phyloP scores from a whole-genome alignment of 2,329 filamentous ascomycete genomes.

The Fusarium torulosum region DNA sequence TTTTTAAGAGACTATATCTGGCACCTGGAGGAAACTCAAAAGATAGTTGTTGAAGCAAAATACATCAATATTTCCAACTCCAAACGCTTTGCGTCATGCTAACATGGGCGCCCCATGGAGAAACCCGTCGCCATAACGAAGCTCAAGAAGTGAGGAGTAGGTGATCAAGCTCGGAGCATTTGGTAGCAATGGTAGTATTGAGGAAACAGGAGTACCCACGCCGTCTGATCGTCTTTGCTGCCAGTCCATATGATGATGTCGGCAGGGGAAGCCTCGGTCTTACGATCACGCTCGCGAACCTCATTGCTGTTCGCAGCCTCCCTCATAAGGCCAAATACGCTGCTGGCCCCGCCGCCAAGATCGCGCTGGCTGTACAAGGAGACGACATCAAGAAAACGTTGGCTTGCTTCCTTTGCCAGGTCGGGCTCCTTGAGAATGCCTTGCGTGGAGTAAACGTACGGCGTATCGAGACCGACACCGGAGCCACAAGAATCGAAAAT shows the following conservation, averaged over 20 bases:
- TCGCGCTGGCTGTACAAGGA: conserved; percentile 77
- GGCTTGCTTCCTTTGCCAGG: conserved; percentile 74
- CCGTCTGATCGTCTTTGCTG: conserved; percentile 96
- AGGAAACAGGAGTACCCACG: conserved; percentile 68
- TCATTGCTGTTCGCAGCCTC: conserved; percentile 86
- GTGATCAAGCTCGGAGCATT: conserved; percentile 31
- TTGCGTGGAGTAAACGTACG: conserved; percentile 77
- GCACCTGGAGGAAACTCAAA: conserved; percentile 56
- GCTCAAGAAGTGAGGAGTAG: conserved; percentile 12
- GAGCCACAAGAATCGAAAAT: conserved; percentile 77
- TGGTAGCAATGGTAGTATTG: conserved; percentile 33
- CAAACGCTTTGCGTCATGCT: conserved; percentile 41
- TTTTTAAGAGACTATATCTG: conserved; percentile 49
- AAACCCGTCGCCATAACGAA: conserved; percentile 23
- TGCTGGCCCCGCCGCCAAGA: conserved; percentile 82
- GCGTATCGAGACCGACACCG: conserved; percentile 73
- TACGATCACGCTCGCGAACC: conserved; percentile 80
- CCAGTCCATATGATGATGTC: conserved; percentile 99
- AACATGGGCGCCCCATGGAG: conserved; percentile 6
- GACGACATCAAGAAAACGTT: conserved; percentile 71
- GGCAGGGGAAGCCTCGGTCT: conserved; percentile 93
- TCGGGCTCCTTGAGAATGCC: conserved; percentile 77
- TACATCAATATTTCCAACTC: conserved; percentile 29
- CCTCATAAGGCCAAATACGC: conserved; percentile 87
- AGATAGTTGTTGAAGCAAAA: conserved; percentile 42